Conservation (phyloP, 441 rosid species). For the Gossypium trilobum region DNA sequence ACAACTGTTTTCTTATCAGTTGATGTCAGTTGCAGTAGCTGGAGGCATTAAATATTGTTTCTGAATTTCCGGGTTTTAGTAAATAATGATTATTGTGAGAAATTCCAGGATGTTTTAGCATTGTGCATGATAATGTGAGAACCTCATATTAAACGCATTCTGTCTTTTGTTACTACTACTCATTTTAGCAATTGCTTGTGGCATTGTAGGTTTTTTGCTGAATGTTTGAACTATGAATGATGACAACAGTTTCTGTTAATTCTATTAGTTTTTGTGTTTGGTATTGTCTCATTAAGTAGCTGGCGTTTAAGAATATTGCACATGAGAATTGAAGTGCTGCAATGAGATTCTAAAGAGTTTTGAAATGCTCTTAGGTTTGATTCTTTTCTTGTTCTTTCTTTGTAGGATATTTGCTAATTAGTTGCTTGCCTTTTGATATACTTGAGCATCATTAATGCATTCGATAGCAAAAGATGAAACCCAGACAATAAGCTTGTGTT, state of each 20-base stretch:
- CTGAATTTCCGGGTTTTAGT: neutral
- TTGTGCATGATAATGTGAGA: neutral
- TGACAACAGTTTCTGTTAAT: neutral
- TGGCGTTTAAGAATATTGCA: neutral
- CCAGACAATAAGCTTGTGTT: neutral
- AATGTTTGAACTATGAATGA: neutral
- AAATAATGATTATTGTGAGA: neutral
- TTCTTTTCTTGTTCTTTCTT: neutral
- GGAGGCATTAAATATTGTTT: neutral
- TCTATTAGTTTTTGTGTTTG: neutral
- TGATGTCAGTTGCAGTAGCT: neutral
- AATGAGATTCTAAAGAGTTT: neutral
- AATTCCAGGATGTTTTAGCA: neutral
- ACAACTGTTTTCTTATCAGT: neutral
- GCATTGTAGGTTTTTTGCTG: neutral
- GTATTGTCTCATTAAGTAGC: constrained; percentile 3
- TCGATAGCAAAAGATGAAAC: neutral
- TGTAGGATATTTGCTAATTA: neutral
- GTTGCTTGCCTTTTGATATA: neutral
- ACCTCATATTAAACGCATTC: neutral
- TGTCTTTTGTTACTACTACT: neutral
- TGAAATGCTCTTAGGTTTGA: neutral
- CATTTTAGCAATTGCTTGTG: neutral
- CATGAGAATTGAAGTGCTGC: neutral
- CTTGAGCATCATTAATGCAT: neutral